These are phyloP conservation scores for Bertia moriformis DNA, from an alignment of 2,329 filamentous ascomycete genomes.

Conservation along the genomic window DNA sequence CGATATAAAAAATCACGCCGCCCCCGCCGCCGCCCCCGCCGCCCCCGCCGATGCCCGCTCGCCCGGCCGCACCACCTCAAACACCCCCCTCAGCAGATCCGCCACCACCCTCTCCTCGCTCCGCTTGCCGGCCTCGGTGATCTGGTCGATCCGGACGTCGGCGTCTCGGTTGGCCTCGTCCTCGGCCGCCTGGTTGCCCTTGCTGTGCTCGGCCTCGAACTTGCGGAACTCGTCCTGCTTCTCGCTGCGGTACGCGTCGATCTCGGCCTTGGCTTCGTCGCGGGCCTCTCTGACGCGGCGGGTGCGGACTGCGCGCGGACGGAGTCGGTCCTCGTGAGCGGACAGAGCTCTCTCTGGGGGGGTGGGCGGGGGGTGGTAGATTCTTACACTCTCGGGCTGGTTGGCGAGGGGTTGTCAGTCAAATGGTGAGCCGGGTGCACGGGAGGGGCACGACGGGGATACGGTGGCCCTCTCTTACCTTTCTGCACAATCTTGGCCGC, in stretches of 20 bases:
- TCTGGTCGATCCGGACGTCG: constrained; percentile 68
- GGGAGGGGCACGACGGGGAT: no score
- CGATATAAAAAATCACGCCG: no score
- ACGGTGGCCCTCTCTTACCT: no score
- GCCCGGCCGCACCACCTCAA: constrained; percentile 69
- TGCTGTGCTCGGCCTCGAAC: constrained; percentile 63
- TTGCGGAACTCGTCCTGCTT: constrained; percentile 94
- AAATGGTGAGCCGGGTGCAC: no score
- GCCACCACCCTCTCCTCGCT: constrained; percentile 67
- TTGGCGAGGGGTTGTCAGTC: constrained; percentile 14
- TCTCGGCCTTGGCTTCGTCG: constrained; percentile 93
- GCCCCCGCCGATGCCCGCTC: no score
- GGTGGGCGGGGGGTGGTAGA: not conserved
- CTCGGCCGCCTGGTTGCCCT: constrained; percentile 64
- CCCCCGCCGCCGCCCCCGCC: no score
- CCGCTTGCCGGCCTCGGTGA: constrained; percentile 67
- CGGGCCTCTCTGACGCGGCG: constrained; percentile 95
- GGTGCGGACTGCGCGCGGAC: constrained; percentile 55
- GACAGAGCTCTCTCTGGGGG: no score
- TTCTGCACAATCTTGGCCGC: constrained; percentile 98
- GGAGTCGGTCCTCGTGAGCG: not conserved
- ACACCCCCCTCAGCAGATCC: constrained; percentile 72
- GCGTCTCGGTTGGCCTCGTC: constrained; percentile 57
- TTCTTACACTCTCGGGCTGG: constrained; percentile 81
- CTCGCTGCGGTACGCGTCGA: constrained; percentile 74